A percentile compares a stretch with the other conserved stretches of the same genome.
Conservation (phyloP, 2,329 filamentous ascomycete species). For the Trichophyton mentagrophytes region DNA sequence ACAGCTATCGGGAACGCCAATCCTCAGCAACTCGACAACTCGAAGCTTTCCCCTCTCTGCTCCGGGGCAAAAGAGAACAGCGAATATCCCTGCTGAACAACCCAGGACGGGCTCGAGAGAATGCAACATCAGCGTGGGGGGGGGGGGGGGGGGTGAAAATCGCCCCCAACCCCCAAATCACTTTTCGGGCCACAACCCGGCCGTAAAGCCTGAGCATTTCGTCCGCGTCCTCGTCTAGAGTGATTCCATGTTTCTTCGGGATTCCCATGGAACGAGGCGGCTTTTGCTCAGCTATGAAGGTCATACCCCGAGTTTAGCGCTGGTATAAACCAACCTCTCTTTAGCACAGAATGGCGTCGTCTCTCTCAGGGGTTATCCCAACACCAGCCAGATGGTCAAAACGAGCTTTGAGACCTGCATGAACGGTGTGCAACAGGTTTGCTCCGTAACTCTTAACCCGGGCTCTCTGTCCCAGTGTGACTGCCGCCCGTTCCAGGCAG, state of each 20-base stretch:
- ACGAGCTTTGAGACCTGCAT: constrained; percentile 3
- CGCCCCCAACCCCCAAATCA: neutral
- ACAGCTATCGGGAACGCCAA: neutral
- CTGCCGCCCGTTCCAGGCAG: neutral
- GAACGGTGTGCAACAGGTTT: constrained; percentile 1
- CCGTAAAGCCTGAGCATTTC: neutral
- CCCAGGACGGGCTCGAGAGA: neutral
- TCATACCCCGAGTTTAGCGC: neutral
- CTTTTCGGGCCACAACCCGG: neutral
- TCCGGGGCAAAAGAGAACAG: neutral
- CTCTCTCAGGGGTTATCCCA: neutral
- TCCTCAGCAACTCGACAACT: neutral
- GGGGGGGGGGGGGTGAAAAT: neutral
- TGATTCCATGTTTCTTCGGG: neutral
- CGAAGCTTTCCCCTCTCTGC: neutral
- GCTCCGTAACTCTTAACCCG: neutral
- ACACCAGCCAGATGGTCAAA: neutral
- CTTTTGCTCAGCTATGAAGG: neutral
- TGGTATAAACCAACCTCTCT: neutral
- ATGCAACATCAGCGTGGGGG: neutral
- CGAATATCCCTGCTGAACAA: neutral
- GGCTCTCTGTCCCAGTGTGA: neutral
- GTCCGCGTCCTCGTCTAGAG: neutral
- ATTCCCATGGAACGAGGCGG: neutral
- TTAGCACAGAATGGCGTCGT: neutral